Evolutionary conservation across 1,284 basidiomycete genomes (phyloP).

Genomic region (Dichomitus squalens): DNA sequence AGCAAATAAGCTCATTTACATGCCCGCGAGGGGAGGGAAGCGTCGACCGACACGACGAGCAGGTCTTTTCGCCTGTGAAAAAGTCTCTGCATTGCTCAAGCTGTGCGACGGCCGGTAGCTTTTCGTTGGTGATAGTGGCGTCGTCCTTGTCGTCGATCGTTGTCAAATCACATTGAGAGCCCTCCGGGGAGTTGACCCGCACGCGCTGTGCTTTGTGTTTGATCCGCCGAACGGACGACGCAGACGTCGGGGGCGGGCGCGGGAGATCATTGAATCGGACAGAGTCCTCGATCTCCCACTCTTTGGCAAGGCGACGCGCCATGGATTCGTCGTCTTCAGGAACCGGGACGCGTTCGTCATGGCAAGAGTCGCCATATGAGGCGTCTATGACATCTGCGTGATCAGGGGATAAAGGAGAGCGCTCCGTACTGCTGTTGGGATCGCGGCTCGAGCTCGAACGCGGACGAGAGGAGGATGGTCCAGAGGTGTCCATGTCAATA

Average conservation of each 20-base stretch:
- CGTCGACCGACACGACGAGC: constrained; percentile 14
- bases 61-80: constrained; percentile 18
- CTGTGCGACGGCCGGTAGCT: constrained; percentile 2
- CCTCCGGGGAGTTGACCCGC: too few species aligned
- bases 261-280: background rate
- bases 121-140: background rate
- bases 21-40: constrained; percentile 22
- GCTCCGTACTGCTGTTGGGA: background rate
- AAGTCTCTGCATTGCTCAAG: constrained; percentile 16
- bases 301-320: constrained; percentile 41
- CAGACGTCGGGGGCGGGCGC: background rate
- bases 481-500: background rate
- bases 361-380: constrained; percentile 18
- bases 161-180: too few species aligned
- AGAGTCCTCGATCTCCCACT: constrained; percentile 37
- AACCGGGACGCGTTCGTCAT: constrained; percentile 6
- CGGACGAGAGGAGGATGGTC: constrained; percentile 7
- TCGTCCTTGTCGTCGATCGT: background rate
- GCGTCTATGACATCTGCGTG: constrained; percentile 21
- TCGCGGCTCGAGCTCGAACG: background rate
- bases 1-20: constrained; percentile 11
- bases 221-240: background rate
- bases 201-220: constrained; percentile 10
- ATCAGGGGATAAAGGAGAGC: background rate
- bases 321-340: constrained; percentile 39